Conservation (phyloP, 495 filamentous ascomycete species). For the Penicillium alfredii region DNA sequence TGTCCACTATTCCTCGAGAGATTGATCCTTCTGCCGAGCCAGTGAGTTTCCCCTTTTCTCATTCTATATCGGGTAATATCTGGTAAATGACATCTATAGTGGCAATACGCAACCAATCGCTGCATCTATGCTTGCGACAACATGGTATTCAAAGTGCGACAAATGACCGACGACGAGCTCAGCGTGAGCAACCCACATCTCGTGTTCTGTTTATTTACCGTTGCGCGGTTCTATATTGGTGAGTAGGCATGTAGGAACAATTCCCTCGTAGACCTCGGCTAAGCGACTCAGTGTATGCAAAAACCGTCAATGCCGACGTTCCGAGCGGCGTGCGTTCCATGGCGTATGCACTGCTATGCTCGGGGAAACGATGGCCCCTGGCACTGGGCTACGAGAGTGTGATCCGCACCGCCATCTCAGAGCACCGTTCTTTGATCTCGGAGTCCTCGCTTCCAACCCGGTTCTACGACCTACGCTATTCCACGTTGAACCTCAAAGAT, state of each 20-base stretch:
- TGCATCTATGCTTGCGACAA: constrained; percentile 28
- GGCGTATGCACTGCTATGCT: neutral
- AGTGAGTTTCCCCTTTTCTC: neutral
- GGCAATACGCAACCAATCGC: constrained; percentile 27
- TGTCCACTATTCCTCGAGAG: neutral
- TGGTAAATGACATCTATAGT: constrained; percentile 15
- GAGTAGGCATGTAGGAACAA: neutral
- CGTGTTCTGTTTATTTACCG: constrained; percentile 25
- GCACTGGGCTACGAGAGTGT: neutral
- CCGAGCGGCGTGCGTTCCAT: neutral
- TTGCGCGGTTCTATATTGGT: constrained; percentile 25
- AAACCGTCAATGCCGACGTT: neutral
- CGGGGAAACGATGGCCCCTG: constrained; percentile 2
- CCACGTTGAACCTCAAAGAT: neutral
- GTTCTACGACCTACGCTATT: constrained; percentile 10
- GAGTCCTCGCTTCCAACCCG: constrained; percentile 3
- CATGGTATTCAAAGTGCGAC: constrained; percentile 17
- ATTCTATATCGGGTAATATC: constrained; percentile 13
- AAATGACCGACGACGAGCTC: constrained; percentile 20
- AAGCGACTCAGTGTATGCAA: neutral
- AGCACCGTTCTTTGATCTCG: neutral
- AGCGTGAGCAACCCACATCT: constrained; percentile 25
- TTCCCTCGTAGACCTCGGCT: neutral
- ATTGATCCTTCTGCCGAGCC: neutral
- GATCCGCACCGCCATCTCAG: neutral